Percentiles rank a stretch among this genome's conserved stretches.
phyloP scores from a whole-genome alignment of 805 yeast genomes.

The Candida caryicola region DNA sequence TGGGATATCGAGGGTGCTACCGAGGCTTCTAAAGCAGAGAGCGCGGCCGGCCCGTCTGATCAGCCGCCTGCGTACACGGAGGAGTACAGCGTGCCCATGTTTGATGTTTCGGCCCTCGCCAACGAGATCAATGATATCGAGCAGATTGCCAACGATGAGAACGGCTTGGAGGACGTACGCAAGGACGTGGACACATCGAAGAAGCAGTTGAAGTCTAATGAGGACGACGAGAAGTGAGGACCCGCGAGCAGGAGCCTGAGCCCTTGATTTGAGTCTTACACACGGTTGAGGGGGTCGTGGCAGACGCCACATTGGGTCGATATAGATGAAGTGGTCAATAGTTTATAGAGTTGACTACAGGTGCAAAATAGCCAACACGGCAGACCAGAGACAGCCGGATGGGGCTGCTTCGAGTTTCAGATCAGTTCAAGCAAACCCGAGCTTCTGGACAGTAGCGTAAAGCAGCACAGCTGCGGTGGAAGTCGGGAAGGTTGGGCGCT shows the following conservation, averaged over 20 bases:
- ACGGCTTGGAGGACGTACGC: slow-evolving; percentile 14
- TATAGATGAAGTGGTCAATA: too few species aligned
- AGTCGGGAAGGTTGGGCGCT: too few species aligned
- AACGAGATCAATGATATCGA: slow-evolving; percentile 47
- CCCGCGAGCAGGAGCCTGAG: not conserved
- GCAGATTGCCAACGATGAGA: slow-evolving; percentile 24
- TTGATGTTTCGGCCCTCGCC: slow-evolving; percentile 45
- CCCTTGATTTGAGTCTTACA: not conserved
- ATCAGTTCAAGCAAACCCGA: too few species aligned
- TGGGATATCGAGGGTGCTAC: slow-evolving; percentile 47
- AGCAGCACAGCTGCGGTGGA: too few species aligned
- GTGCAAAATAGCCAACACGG: too few species aligned
- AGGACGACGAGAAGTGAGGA: slow-evolving; percentile 17
- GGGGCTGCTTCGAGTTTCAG: too few species aligned
- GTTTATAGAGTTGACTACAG: too few species aligned
- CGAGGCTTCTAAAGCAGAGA: too few species aligned
- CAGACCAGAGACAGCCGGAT: too few species aligned
- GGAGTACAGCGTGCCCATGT: slow-evolving; percentile 28
- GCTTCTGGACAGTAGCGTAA: too few species aligned
- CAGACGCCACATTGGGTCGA: too few species aligned
- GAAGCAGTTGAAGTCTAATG: slow-evolving; percentile 14
- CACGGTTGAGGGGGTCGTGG: too few species aligned
- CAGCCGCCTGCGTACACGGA: slow-evolving; percentile 6
- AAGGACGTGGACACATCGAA: slow-evolving; percentile 12
- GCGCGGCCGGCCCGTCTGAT: slow-evolving; percentile 15